Conservation (phyloP, 2,329 filamentous ascomycete species). For the Dactylellina parvicollis region DNA sequence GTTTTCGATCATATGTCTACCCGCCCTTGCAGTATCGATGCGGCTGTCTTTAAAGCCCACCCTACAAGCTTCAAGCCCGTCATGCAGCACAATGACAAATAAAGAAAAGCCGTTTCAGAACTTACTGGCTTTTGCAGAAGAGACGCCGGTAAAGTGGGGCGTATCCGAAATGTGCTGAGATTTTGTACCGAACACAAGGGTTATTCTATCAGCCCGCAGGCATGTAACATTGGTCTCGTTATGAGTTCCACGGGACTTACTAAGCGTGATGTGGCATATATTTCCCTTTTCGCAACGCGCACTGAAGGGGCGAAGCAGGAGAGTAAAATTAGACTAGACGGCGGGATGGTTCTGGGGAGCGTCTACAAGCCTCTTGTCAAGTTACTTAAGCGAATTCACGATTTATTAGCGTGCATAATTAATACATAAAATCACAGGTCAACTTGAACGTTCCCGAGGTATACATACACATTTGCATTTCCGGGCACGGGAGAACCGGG, state of each 20-base stretch:
- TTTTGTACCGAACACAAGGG: not conserved
- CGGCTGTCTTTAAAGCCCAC: slow-evolving; percentile 22
- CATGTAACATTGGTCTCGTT: slow-evolving; percentile 5
- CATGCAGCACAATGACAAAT: slow-evolving; percentile 43
- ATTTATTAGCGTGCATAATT: slow-evolving; percentile 17
- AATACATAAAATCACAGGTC: slow-evolving; percentile 27
- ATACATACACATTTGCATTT: too few relatives aligned
- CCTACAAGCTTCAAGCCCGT: not conserved
- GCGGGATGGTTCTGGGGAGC: slow-evolving; percentile 1
- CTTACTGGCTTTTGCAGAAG: slow-evolving; percentile 13
- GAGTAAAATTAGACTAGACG: slow-evolving; percentile 49
- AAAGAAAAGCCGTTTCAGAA: not conserved
- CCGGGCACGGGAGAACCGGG: too few relatives aligned
- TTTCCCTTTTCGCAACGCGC: slow-evolving; percentile 29
- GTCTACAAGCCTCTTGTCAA: slow-evolving; percentile 19
- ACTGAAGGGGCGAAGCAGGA: slow-evolving; percentile 49
- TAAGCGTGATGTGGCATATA: slow-evolving; percentile 43
- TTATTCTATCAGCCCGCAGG: not conserved
- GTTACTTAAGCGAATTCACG: slow-evolving; percentile 43
- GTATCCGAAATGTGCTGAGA: slow-evolving; percentile 3
- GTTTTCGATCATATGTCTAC: slow-evolving; percentile 7
- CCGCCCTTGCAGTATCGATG: slow-evolving; percentile 23
- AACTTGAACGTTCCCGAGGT: slow-evolving; percentile 13
- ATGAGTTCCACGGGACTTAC: slow-evolving; percentile 25
- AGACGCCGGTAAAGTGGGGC: slow-evolving; percentile 13